Conservation (phyloP, 306 rosid species). For the Clitoria ternatea region DNA sequence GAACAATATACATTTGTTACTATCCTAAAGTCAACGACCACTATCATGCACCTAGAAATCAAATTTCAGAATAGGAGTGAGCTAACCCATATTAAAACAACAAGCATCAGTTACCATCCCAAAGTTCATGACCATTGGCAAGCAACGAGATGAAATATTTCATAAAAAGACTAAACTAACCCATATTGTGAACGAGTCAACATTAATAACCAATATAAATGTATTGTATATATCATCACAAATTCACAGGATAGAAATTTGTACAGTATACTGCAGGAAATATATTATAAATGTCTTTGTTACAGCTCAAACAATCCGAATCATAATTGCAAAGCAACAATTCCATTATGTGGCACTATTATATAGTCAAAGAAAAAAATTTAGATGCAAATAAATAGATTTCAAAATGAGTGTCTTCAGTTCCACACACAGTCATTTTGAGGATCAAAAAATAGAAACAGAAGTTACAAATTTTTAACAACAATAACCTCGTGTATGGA, state of each 20-base stretch:
- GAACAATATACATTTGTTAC: neutral
- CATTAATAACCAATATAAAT: neutral
- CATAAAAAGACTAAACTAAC: neutral
- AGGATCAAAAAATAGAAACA: too few species aligned
- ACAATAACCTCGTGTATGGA: neutral
- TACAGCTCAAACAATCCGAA: neutral
- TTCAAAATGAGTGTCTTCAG: slow-evolving; percentile 22
- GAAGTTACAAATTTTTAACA: neutral
- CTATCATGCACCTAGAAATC: neutral
- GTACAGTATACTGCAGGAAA: neutral
- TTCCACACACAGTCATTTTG: slow-evolving; percentile 3
- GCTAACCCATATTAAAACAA: neutral
- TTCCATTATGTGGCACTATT: neutral
- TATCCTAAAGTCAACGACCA: neutral
- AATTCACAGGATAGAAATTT: neutral
- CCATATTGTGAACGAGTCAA: neutral
- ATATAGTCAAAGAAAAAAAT: neutral
- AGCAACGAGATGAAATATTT: neutral
- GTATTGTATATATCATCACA: neutral
- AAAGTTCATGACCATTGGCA: neutral
- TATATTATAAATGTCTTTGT: neutral
- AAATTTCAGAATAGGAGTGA: neutral
- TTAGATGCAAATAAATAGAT: slow-evolving; percentile 16
- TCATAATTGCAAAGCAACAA: slow-evolving; percentile 2
- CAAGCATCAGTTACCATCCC: neutral